These are phyloP conservation scores for Margaritispora aquatica DNA, from an alignment of 495 filamentous ascomycete genomes.

Conservation along the genomic window DNA sequence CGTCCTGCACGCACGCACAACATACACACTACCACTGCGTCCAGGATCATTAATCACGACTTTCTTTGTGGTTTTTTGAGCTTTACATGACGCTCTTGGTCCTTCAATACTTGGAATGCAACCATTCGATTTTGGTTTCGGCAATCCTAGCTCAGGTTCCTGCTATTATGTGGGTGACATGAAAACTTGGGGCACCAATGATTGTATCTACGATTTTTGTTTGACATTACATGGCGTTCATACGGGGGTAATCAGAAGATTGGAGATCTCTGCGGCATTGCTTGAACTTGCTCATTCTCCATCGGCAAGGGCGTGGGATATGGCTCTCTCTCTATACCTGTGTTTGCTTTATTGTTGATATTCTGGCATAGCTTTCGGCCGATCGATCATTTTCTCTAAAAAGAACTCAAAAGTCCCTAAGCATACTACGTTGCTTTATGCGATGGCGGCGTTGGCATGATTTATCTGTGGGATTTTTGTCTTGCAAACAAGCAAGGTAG, in stretches of 20 bases:
- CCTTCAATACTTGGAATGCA: neutral
- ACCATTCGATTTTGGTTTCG: neutral
- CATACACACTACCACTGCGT: neutral
- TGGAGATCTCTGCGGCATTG: slow-evolving; percentile 19
- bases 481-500: slow-evolving; percentile 18
- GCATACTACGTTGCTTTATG: slow-evolving; percentile 11
- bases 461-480: slow-evolving; percentile 13
- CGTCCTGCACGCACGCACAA: neutral
- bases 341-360: slow-evolving; percentile 22
- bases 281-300: slow-evolving; percentile 12
- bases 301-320: slow-evolving; percentile 14
- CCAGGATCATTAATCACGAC: neutral
- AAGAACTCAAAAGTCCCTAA: slow-evolving; percentile 17
- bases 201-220: slow-evolving; percentile 27
- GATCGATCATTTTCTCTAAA: neutral
- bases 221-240: slow-evolving; percentile 23
- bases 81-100: neutral
- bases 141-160: neutral
- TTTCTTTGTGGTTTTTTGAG: neutral
- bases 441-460: slow-evolving; percentile 12
- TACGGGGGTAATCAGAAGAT: slow-evolving; percentile 20
- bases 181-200: slow-evolving; percentile 6
- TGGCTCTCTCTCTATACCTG: slow-evolving; percentile 13
- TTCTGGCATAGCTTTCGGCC: slow-evolving; percentile 24
- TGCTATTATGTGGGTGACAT: slow-evolving; percentile 8